Percentiles rank a stretch among this genome's conserved stretches.
phyloP scores from a whole-genome alignment of 768 basidiomycete genomes.

The Termitomyces sp. region DNA sequence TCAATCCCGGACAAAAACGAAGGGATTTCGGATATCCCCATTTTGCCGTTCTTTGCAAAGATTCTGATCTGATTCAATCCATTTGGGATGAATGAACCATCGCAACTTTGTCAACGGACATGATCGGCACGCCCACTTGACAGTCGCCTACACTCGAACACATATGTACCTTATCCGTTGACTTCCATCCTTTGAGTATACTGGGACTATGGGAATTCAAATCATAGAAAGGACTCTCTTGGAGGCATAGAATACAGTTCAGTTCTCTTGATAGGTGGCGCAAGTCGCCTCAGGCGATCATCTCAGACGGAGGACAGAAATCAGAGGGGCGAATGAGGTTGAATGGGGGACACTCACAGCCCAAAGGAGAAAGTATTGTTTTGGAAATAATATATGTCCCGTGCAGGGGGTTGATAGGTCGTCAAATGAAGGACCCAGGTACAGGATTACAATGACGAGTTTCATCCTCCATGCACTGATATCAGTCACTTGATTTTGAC shows the following conservation, averaged over 20 bases:
- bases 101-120: conserved; percentile 3
- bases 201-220: not conserved
- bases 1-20: not conserved
- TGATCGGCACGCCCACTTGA: not conserved
- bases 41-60: conserved; percentile 2
- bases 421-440: not conserved
- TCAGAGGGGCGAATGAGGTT: not conserved
- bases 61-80: not conserved
- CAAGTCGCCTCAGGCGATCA: not conserved
- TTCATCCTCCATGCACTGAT: not conserved
- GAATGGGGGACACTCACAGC: not conserved
- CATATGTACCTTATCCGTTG: not conserved
- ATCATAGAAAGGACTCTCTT: not conserved
- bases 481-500: not conserved
- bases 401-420: no score
- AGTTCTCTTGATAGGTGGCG: not conserved
- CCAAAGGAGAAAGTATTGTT: not conserved
- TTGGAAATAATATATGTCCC: not conserved
- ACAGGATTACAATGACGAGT: not conserved
- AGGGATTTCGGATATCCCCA: not conserved
- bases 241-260: not conserved
- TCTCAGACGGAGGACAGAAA: not conserved
- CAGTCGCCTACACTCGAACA: not conserved
- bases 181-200: not conserved
- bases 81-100: not conserved